Evolutionary conservation across 2,329 filamentous ascomycete genomes (phyloP), one percentile per base, ranked within the genome.

Genomic region (Dactylellina sp.): DNA sequence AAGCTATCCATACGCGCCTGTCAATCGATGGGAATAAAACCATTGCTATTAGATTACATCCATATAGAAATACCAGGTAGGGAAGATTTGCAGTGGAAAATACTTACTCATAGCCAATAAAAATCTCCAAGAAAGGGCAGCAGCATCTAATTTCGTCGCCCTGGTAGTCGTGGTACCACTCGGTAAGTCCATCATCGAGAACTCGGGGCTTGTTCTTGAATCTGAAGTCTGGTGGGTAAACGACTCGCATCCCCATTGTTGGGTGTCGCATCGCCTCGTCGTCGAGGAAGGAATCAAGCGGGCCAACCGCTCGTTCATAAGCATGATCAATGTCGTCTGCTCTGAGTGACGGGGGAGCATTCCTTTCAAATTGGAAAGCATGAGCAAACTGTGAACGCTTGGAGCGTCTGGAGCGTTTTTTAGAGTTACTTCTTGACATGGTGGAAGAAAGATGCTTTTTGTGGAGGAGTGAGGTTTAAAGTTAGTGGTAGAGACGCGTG

Each of bases 241-340:
- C 37, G 5, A 20, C 12, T 32, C 49, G 49, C 18, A 11, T 1
- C 7, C 6, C 12, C 49, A 37, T 18, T 5, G n/a, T 22, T 16
- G 63, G 63, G 20, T 55, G 53, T 14, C 63, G 63, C 63, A 68
- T 68, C 7, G 35, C 46, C n/a, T 59, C 55, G 1, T 60, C 53
- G 37, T 60, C 60, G 16, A 18, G 6, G 20, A 16, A 47, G 4
- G 2, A 2, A 11, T 47, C 44, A 12, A 9, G n/a, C 7, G 44
- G 16, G 20, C 44, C 44, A 16, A 47, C 20, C 2, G 5, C 12
- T 24, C 18, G 7, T 18, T 47, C 44, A 16, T 40, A 56, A 7
- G 24, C 18, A 2, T 7, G 32, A 12, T 56, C 25, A 20, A 56
- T 40, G 14, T 50, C 47, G 16, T 50, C 24, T 32, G 7, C 7